These are phyloP conservation scores for Nannochloris sp. DNA, from an alignment of 139 green algal genomes.

Conservation along the genomic window DNA sequence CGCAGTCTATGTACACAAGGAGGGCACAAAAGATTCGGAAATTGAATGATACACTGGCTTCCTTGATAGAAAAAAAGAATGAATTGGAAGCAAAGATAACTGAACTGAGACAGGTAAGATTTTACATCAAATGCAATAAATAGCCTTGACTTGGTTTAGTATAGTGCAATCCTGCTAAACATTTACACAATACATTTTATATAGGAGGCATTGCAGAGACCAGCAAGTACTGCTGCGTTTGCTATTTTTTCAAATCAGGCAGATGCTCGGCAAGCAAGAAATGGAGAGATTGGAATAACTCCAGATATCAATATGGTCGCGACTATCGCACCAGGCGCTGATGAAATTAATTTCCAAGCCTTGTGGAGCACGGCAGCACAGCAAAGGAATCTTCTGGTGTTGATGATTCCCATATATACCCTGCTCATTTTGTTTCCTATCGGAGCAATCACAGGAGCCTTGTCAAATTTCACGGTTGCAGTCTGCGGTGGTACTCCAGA, in stretches of 20 bases:
- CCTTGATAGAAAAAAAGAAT: too few species aligned
- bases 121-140: too few species aligned
- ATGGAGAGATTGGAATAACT: slow-evolving; percentile 1
- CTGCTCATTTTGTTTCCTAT: slow-evolving; percentile 7
- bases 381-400: neutral
- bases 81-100: too few species aligned
- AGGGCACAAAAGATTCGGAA: too few species aligned
- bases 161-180: too few species aligned
- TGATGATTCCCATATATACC: neutral
- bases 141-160: too few species aligned
- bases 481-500: slow-evolving; percentile 1
- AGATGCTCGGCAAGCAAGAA: neutral
- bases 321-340: neutral
- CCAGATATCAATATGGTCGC: neutral
- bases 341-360: neutral
- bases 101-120: too few species aligned
- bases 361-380: neutral
- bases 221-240: neutral
- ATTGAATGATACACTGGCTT: too few species aligned
- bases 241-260: neutral
- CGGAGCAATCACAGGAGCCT: slow-evolving; percentile 4
- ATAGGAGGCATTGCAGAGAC: neutral
- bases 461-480: slow-evolving; percentile 2
- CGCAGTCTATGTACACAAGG: too few species aligned
- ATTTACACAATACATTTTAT: too few species aligned